These are phyloP conservation scores for Chamaecyparis obtusa DNA, from an alignment of 75 land plant species.

Conservation along the genomic window DNA sequence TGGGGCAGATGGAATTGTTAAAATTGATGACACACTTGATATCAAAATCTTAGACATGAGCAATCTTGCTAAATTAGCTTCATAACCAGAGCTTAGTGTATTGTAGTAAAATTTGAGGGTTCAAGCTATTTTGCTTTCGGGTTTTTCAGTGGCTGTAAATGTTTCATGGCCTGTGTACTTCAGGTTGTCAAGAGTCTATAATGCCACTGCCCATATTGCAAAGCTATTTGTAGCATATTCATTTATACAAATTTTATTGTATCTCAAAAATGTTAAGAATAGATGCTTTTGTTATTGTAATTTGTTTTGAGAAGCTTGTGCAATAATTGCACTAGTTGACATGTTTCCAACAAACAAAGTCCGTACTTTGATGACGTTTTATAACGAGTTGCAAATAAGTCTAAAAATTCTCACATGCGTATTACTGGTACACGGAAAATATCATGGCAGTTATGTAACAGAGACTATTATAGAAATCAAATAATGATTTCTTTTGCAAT, in stretches of 20 bases:
- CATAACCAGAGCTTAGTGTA: constrained; percentile 11
- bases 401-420: not conserved
- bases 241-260: not conserved
- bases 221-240: constrained; percentile 11
- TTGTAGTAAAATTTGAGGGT: not conserved
- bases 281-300: not conserved
- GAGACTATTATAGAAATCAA: not conserved
- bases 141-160: constrained; percentile 6
- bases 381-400: not conserved
- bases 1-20: constrained; percentile 89
- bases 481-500: no score
- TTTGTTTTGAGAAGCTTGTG: not conserved
- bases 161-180: not conserved
- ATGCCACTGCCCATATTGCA: not conserved
- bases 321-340: not conserved
- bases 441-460: not conserved
- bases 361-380: not conserved
- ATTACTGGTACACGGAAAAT: not conserved
- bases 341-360: not conserved
- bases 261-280: not conserved
- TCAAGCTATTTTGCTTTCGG: not conserved
- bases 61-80: constrained; percentile 59
- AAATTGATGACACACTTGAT: constrained; percentile 73
- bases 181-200: not conserved
- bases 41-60: constrained; percentile 88